These are phyloP conservation scores for Gymnopilus junonius DNA, from an alignment of 768 basidiomycete species.

Conservation along the genomic window DNA sequence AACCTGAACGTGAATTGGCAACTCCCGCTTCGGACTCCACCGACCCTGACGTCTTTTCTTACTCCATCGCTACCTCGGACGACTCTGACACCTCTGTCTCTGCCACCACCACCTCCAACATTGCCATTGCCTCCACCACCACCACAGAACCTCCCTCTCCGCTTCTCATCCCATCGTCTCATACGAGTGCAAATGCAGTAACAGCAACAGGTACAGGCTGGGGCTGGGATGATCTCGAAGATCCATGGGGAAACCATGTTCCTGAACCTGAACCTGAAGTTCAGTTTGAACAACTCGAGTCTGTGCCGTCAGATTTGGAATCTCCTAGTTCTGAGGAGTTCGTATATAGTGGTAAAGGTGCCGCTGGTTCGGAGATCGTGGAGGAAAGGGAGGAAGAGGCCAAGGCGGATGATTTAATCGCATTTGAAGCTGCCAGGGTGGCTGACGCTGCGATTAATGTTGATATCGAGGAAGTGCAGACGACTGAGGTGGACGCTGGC, in stretches of 20 bases:
- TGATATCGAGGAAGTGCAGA: too few relatives aligned
- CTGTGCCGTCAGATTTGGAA: neutral
- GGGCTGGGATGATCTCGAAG: slow-evolving; percentile 10
- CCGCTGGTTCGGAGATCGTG: neutral
- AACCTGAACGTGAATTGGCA: too few relatives aligned
- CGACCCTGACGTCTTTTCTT: neutral
- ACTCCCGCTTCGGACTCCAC: neutral
- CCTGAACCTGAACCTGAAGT: neutral
- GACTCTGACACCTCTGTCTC: neutral
- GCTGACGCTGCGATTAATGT: too few relatives aligned
- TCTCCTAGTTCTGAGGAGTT: slow-evolving; percentile 11
- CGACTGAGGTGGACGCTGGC: neutral
- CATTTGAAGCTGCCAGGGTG: too few relatives aligned
- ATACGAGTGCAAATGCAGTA: too few relatives aligned
- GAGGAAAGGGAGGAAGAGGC: too few relatives aligned
- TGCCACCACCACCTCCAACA: neutral
- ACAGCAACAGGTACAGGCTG: neutral
- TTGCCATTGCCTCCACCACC: neutral
- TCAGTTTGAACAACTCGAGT: neutral
- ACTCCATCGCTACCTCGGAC: neutral
- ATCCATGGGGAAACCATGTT: slow-evolving; percentile 15
- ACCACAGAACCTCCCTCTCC: neutral
- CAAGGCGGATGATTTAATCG: too few relatives aligned
- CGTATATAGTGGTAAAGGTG: slow-evolving; percentile 7
- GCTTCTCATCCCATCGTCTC: neutral